Conservation (phyloP, 768 basidiomycete genomes). For the Termitomyces heimii region DNA sequence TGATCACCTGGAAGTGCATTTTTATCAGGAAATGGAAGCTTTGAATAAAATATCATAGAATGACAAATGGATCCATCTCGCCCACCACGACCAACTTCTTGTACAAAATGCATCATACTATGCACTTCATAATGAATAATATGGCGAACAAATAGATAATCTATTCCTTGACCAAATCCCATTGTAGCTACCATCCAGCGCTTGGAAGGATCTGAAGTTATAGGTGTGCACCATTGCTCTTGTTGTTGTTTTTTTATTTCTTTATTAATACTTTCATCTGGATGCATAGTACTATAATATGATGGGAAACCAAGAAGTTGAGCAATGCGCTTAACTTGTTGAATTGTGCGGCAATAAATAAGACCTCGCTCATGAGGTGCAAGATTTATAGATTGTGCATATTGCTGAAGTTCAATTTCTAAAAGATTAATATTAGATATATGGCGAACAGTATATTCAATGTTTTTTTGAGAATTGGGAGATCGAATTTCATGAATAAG, state of each 20-base stretch:
- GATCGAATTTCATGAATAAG: background rate
- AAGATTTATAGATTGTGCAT: background rate
- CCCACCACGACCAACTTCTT: background rate
- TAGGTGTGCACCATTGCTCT: background rate
- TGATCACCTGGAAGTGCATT: background rate
- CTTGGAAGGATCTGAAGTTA: too few species aligned
- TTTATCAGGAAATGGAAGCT: background rate
- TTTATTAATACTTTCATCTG: background rate
- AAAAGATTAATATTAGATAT: background rate
- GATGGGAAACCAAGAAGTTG: background rate
- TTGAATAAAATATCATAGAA: background rate
- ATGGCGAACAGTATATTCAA: background rate
- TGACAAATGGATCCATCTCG: background rate
- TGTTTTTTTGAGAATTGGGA: background rate
- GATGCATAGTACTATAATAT: background rate
- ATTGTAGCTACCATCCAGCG: background rate
- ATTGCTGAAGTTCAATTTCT: background rate
- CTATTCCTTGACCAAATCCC: background rate
- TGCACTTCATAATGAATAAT: background rate
- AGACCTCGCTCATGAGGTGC: background rate
- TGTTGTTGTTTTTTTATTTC: background rate
- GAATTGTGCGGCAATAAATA: background rate
- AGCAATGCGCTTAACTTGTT: background rate
- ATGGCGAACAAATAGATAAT: background rate
- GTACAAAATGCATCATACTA: conserved; percentile 1